Evolutionary conservation across 352 stramenopile species (phyloP).

Genomic region (Pythium vanterpoolii): DNA sequence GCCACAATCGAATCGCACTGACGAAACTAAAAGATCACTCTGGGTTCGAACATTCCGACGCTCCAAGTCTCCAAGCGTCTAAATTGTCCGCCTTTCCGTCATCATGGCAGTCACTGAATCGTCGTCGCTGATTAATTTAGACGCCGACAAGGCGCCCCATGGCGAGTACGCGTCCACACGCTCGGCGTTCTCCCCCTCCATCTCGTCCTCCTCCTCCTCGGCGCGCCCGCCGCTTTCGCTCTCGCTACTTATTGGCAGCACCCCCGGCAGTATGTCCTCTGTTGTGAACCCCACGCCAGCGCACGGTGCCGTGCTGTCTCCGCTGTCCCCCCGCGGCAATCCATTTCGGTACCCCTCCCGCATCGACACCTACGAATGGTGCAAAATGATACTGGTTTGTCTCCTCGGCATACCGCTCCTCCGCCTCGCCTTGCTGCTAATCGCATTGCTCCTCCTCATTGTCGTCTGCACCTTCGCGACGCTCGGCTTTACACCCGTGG

Average conservation of each 20-base stretch:
- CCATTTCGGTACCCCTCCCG: slow-evolving; percentile 60
- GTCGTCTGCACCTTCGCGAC: slow-evolving; percentile 47
- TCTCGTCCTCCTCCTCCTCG: not conserved
- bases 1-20: too few relatives aligned
- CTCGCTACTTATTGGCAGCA: slow-evolving; percentile 7
- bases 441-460: slow-evolving; percentile 31
- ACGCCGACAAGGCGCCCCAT: not conserved
- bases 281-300: not conserved
- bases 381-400: slow-evolving; percentile 58
- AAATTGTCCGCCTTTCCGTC: not conserved
- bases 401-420: slow-evolving; percentile 54
- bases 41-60: not conserved
- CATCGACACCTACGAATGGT: slow-evolving; percentile 50
- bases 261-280: slow-evolving; percentile 1
- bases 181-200: not conserved
- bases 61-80: not conserved
- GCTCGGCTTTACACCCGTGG: slow-evolving; percentile 45
- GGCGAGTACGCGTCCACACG: not conserved
- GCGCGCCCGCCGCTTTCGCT: not conserved
- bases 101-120: not conserved
- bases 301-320: not conserved
- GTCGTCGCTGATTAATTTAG: slow-evolving; percentile 9
- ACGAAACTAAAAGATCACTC: too few relatives aligned
- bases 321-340: slow-evolving; percentile 25
- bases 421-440: slow-evolving; percentile 40